These are phyloP conservation scores for Ascochyta koolunga DNA, from an alignment of 2,329 filamentous ascomycete species.

Conservation along the genomic window DNA sequence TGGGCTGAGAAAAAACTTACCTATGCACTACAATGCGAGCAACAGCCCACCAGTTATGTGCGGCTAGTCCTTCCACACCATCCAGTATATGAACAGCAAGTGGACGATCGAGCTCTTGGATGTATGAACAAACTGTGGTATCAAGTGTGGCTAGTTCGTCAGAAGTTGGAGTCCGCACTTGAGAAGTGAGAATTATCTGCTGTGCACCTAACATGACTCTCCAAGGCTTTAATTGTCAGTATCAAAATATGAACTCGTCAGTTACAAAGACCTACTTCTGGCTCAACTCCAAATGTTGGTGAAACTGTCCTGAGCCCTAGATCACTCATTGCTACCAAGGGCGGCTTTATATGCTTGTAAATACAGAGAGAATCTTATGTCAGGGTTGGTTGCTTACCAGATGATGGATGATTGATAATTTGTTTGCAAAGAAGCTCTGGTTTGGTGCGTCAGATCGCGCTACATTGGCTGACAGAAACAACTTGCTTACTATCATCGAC, in stretches of 20 bases:
- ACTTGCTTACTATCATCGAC: slow-evolving; percentile 4
- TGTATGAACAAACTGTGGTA: background rate
- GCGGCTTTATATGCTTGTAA: background rate
- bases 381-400: background rate
- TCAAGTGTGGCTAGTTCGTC: slow-evolving; percentile 5
- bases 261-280: background rate
- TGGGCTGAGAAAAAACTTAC: background rate
- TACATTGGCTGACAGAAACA: no score
- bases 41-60: slow-evolving; percentile 11
- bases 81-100: background rate
- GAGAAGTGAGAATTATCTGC: slow-evolving; percentile 2
- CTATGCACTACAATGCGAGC: slow-evolving; percentile 12
- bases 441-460: background rate
- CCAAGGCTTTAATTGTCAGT: slow-evolving; percentile 3
- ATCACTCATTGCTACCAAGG: background rate
- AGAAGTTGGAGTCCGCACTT: background rate
- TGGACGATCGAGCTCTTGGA: slow-evolving; percentile 4
- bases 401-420: slow-evolving; percentile 12
- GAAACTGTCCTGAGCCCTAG: background rate
- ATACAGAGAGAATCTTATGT: background rate
- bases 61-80: slow-evolving; percentile 1
- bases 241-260: background rate
- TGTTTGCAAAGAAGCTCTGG: slow-evolving; percentile 13
- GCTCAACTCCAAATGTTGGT: background rate
- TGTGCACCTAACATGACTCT: slow-evolving; percentile 1